Evolutionary conservation across 768 basidiomycete genomes (phyloP).

Genomic region (Brasilioporus rufonigricans): DNA sequence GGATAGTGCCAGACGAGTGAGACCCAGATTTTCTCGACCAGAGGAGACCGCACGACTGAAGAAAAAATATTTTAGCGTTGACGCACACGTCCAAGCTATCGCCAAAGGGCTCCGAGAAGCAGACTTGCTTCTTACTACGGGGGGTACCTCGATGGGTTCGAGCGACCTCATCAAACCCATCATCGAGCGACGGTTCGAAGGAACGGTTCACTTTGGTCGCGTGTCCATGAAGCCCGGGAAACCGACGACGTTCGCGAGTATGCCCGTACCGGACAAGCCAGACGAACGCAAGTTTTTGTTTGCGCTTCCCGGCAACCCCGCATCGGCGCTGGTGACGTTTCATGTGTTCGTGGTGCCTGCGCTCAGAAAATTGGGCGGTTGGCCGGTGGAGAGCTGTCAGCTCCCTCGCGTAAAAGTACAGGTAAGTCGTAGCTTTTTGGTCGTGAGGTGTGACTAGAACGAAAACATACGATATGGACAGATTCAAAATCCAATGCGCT

Average conservation of each 20-base stretch:
- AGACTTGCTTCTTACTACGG: slow-evolving; percentile 81
- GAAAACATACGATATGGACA: slow-evolving; percentile 21
- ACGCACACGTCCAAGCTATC: slow-evolving; percentile 58
- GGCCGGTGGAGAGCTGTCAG: slow-evolving; percentile 48
- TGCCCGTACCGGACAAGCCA: slow-evolving; percentile 42
- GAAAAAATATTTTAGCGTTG: slow-evolving; percentile 39
- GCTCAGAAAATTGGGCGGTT: slow-evolving; percentile 69
- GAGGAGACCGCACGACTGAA: background rate
- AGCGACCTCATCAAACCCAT: slow-evolving; percentile 86
- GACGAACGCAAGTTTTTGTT: slow-evolving; percentile 63
- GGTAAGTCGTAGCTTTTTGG: slow-evolving; percentile 39
- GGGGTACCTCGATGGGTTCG: slow-evolving; percentile 91
- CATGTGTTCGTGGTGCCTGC: slow-evolving; percentile 83
- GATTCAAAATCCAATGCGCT: slow-evolving; percentile 58
- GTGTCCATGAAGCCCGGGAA: slow-evolving; percentile 84
- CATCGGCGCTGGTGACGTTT: slow-evolving; percentile 84
- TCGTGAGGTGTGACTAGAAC: background rate
- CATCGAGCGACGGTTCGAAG: slow-evolving; percentile 74
- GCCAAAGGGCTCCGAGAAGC: slow-evolving; percentile 54
- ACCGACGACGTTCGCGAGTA: slow-evolving; percentile 85
- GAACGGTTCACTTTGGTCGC: slow-evolving; percentile 82
- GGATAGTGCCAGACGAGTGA: slow-evolving; percentile 76
- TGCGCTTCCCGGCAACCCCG: slow-evolving; percentile 87
- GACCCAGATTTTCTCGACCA: slow-evolving; percentile 10
- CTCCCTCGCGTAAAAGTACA: slow-evolving; percentile 62